Evolutionary conservation across 1,139 yeast genomes (phyloP), one percentile per base, ranked within the genome.

Genomic region (Lodderomyces metapsilosis): DNA sequence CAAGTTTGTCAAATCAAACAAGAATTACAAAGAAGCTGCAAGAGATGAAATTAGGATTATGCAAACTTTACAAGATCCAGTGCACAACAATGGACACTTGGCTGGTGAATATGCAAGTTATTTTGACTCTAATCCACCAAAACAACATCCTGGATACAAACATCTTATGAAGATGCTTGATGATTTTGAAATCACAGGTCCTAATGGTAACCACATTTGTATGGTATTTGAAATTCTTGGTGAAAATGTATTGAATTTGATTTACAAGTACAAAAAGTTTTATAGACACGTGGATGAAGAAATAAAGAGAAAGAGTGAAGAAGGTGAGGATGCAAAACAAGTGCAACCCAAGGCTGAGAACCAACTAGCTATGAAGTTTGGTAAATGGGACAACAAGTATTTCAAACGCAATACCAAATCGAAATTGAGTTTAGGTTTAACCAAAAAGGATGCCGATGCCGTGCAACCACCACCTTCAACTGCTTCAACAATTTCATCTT

Each of bases 171-270:
- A 64, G 46, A 52, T 70, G 27, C 52, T 66, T 36, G 76, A 71
- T 52, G 63, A 70, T 28, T 68, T 71, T 51, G 60, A 68, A 31
- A 67, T 70, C 40, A 48, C 54, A 36, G 75, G 75, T 8, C 72
- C 73, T 24, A 66, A 71, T 50, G 74, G 75, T 2, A 59, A 56
- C 10, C 75, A 71, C 46, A 65, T 71, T 37, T 68, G 71, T 48
- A 68, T 71, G 71, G 74, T 69, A 4, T 68, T 71, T 43, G 76
- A 71, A 48, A 66, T 69, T 1, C 57, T 69, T 43, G 75, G 75
- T 7, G 74, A 69, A 47, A 69, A 66, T 49, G 54, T 68, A 25
- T 54, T 69, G 30, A 68, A 67, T n/a, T 56, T 68, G 39, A 65
- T 69, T 40, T 61, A 68, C 43, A 56, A 67, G 30, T 68, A 62